phyloP scores from a whole-genome alignment of 352 stramenopile species.

The Phytophthora pisi region DNA sequence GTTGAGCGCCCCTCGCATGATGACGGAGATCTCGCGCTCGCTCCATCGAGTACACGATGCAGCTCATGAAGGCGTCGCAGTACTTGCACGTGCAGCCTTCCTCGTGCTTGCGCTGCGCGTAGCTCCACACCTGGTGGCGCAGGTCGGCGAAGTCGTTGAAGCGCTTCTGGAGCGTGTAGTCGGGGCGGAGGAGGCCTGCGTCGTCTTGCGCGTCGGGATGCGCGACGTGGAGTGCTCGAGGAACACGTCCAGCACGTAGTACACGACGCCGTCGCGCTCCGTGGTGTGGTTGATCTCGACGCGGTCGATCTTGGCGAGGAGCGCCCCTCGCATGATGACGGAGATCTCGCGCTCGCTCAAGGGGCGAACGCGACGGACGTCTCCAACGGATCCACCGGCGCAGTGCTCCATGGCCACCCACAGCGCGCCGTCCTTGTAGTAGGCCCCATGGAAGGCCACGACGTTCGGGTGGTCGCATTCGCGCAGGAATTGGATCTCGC shows the following conservation, averaged over 20 bases:
- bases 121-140: constrained; percentile 53
- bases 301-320: constrained; percentile 46
- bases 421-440: constrained; percentile 84
- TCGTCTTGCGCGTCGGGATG: constrained; percentile 61
- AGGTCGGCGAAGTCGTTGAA: constrained; percentile 62
- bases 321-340: constrained; percentile 71
- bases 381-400: constrained; percentile 79
- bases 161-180: constrained; percentile 54
- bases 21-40: constrained; percentile 80
- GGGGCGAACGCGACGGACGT: constrained; percentile 55
- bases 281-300: constrained; percentile 50
- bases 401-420: constrained; percentile 93
- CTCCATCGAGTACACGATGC: constrained; percentile 53
- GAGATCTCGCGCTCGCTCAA: constrained; percentile 78
- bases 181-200: constrained; percentile 27
- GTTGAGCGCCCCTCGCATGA: constrained; percentile 73
- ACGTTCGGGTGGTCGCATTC: constrained; percentile 81
- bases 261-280: constrained; percentile 48
- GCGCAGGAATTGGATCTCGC: constrained; percentile 75
- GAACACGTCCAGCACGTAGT: constrained; percentile 68
- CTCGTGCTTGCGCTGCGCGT: constrained; percentile 49
- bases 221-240: constrained; percentile 57
- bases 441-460: constrained; percentile 75
- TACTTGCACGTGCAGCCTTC: constrained; percentile 43
- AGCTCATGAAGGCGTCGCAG: constrained; percentile 58